Base-by-base conservation (phyloP, 176 grass and related monocot genomes). In the Eragrostis nindensis region DNA sequence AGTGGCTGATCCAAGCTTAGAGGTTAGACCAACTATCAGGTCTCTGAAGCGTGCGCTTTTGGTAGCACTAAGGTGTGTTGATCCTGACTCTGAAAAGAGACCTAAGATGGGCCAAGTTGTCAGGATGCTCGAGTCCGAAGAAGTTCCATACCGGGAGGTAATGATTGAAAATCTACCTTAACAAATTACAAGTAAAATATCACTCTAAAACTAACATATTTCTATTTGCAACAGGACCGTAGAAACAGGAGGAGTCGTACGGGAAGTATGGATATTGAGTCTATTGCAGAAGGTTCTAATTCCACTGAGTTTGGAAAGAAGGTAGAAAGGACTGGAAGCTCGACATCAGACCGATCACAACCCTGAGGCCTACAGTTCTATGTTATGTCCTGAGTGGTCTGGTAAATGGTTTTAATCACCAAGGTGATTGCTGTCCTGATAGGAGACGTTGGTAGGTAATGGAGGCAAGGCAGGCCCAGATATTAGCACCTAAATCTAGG, bases 71-170 rank as follows among this genome's bases (percentile, higher is more conserved):
- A 85, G 87, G 43, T 92, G 92, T n/a, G 89, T 94, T 36, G 92
- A 94, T 91, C 92, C 86, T 68, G 92, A 94, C 71, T 85, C 89
- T 62, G 89, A 94, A 68, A 94, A 94, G 85, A 91, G 92, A 52
- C 92, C 92, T 39, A 94, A 89, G 87, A 94, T 94, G 92, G 89
- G 92, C 19, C 89, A 91, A 50, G 87, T 91, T 68, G 92, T 89
- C 50, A 88, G 92, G 80, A 94, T 94, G 92, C 92, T 94, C 2
- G 92, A 94, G 62, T 84, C 84, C 5, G 92, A 94, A 71, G 89
- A 92, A 87, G 81, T 94, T 85, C 89, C 92, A 76, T 87, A 85
- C 70, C 84, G 89, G 39, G 92, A 91, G 92, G 92, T 94, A 83
- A 81, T 74, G 42, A 55, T 70, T 75, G 12, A 62, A 82, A 82